Conservation (phyloP, 345 rosid species). For the Eucalyptus regnans region DNA sequence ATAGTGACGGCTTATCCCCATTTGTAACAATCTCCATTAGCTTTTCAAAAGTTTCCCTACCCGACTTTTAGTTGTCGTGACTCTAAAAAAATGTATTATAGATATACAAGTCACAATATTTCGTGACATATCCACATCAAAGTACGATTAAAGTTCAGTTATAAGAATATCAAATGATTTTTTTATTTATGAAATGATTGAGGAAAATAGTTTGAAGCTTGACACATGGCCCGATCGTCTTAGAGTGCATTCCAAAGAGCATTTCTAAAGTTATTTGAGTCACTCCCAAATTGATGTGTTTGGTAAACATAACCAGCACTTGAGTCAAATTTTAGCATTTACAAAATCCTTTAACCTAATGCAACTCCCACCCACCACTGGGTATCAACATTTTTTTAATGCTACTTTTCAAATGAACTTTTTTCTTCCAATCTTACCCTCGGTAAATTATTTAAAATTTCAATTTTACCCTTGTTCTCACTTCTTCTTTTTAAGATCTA, state of each 20-base stretch:
- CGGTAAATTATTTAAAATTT: neutral
- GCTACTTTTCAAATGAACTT: neutral
- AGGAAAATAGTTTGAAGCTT: neutral
- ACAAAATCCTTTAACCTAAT: neutral
- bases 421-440: neutral
- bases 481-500: too few relatives aligned
- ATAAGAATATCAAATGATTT: neutral
- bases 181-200: neutral
- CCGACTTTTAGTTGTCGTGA: neutral
- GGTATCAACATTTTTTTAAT: neutral
- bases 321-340: neutral
- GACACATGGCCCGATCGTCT: neutral
- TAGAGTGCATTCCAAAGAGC: neutral
- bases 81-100: neutral
- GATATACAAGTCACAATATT: neutral
- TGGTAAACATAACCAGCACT: neutral
- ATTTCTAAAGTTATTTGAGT: neutral
- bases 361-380: neutral
- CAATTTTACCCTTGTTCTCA: neutral
- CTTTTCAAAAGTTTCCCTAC: neutral
- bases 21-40: neutral
- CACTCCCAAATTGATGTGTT: neutral
- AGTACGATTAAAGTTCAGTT: neutral
- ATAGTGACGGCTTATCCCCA: too few relatives aligned
- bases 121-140: neutral